A percentile compares a stretch with the other conserved stretches of the same genome.
Evolutionary conservation across 768 basidiomycete genomes (phyloP).

Genomic region (Suillus weaverae): DNA sequence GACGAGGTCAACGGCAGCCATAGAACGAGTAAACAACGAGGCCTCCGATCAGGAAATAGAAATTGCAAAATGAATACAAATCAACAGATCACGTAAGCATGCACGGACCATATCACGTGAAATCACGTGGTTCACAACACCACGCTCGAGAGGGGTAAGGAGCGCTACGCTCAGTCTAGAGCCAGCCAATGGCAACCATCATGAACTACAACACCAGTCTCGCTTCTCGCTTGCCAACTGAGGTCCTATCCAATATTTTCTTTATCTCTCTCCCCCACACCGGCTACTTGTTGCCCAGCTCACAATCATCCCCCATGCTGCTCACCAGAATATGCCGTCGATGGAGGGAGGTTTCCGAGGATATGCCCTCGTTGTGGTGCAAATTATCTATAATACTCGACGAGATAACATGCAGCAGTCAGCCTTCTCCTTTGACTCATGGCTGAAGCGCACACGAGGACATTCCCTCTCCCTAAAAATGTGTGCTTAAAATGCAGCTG

Average conservation of each 20-base stretch:
- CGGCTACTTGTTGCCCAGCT: not conserved
- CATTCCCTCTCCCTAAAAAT: not conserved
- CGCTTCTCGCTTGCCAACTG: not conserved
- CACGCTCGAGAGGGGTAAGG: too few species aligned
- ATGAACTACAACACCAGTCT: not conserved
- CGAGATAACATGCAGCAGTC: not conserved
- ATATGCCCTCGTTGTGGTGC: not conserved
- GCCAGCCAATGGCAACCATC: too few species aligned
- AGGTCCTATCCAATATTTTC: not conserved
- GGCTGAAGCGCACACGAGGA: not conserved
- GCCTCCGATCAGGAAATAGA: constrained; percentile 3
- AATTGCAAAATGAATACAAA: constrained; percentile 2
- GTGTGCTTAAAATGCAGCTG: not conserved
- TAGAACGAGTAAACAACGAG: not conserved
- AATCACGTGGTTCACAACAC: too few species aligned
- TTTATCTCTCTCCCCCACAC: not conserved
- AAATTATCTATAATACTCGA: not conserved
- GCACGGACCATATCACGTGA: constrained; percentile 5
- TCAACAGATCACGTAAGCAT: constrained; percentile 2
- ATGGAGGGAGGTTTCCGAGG: not conserved
- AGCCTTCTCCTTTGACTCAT: not conserved
- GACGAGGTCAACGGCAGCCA: constrained; percentile 7
- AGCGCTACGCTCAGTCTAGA: too few species aligned
- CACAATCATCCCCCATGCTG: not conserved
- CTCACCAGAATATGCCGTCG: not conserved